Evolutionary conservation across 495 filamentous ascomycete species (phyloP), one percentile per base, ranked within the genome.

Genomic region (Aspergillus conjunctus): DNA sequence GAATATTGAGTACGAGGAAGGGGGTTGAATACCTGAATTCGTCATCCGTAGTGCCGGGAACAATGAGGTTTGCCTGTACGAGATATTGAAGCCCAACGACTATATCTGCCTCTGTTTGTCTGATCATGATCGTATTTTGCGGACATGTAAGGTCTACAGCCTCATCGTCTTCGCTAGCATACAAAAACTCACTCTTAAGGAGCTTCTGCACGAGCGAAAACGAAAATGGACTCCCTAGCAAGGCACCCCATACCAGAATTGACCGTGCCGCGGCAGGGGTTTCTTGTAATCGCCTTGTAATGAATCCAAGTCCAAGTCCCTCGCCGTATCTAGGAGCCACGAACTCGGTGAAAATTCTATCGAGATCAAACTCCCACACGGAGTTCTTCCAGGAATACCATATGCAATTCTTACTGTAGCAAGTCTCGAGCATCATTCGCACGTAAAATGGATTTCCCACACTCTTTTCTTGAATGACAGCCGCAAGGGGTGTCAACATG

Each of bases 361-460:
- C 90, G 10, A 97, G 72, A 66, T 93, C 87, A 68, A 87, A 97
- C n/a, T 86, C 81, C 92, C 92, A 97, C 41, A 76, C 77, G 20
- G 84, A 87, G 44, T 87, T 81, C 62, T 86, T 87, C 82, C 92
- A 97, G 48, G 88, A 88, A 73, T 93, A 96, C 85, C 88, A 95
- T 52, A 97, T 87, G 66, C 89, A 93, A 63, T 86, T 86, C 70
- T 91, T 95, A 17, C 87, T 85, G 70, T 95, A 87, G 67, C 90
- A 92, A 8, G 88, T 87, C 67, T 89, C 89, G n/a, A 97, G 81
- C 85, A 97, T 93, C 70, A 95, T 90, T 32, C 90, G 84, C 61
- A 96, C 87, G 63, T 93, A 93, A 70, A 96, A 96, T 0, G 90
- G 89, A 66, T 95, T 94, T 0, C 91, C 91, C 14, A 81, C 79